Evolutionary conservation across 495 filamentous ascomycete species (phyloP), one percentile per base, ranked within the genome.

Genomic region (Talaromyces proteolyticus): DNA sequence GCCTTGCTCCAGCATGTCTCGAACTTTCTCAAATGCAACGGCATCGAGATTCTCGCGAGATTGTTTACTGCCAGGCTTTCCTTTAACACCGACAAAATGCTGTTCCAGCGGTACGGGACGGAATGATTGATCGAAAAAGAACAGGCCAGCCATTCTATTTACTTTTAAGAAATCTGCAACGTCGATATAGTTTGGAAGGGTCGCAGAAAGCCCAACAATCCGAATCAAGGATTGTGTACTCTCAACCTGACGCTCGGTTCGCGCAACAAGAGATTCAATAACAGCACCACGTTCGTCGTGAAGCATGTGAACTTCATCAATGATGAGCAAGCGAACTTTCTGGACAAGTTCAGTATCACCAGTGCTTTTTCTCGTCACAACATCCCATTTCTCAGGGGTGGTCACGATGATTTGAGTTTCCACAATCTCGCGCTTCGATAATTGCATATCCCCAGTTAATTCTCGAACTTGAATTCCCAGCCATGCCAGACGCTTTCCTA

Each of bases 241-340:
- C 68, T 99, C 93, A 0, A 99, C 93, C 57, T 99, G 93, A 40
- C 93, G 79, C 68, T 96, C 84, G 1, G 93, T 99, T 42, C 93
- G 81, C 4, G 93, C 93, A 16, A 97, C 93, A 43, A 99, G 71
- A 5, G 90, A 95, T 60, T 99, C 93, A 43, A 99, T 77, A 10
- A 99, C 94, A 5, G 93, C 90, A 58, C 93, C 93, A 58, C 93
- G 83, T 61, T 96, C 93, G 62, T 99, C 93, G 59, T 99, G 93
- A 55, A 99, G 84, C 93, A 99, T 99, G 58, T 99, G 93, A 2
- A 99, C 93, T 68, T 99, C 93, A 65, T 99, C 93, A 59, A 99
- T 96, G 55, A 99, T 97, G 44, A 99, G 78, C 23, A 99, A 71
- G 16, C 93, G 81, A 10, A 99, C 93, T 58, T 99, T 98, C 58